Base-by-base conservation (phyloP, 2,329 filamentous ascomycete species). In the Tympanopsis confertula region DNA sequence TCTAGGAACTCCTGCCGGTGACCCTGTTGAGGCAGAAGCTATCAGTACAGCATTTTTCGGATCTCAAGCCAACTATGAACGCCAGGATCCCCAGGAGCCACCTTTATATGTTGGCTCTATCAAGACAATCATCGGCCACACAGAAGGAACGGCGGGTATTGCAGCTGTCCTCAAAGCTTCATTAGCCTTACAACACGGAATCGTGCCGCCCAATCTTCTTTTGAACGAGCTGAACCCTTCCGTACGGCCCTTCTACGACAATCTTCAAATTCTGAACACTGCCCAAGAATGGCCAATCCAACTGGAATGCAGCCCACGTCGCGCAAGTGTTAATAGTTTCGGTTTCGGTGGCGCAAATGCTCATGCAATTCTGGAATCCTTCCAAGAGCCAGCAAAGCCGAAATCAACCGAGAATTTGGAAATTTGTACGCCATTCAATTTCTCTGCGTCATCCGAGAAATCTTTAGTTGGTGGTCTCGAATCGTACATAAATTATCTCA, bases 291-390 rank as follows among this genome's bases (percentile, higher is more conserved):
- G 0, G 22, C 41, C 0, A 19, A 13, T 46, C 44, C 47, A 54
- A 3, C 48, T 53, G 0, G n/a, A 30, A 1, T 58, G 58, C 2
- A 55, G 59, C 12, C 61, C 62, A 1, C 55, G 52, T 13, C 52
- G 63, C 20, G 62, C 58, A 4, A 65, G 61, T 35, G 55, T 66
- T 17, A 66, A 66, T 46, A 64, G 58, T 0, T 66, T 66, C 20
- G 63, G 63, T 0, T 66, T 65, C 40, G 63, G 63, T 5, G 63
- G 63, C 15, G 56, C 61, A 10, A 66, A 66, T 38, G 53, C 59
- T 1, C 62, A 65, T 43, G 61, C 53, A 29, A 65, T 67, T 36
- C 38, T 67, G 18, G 62, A 67, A 46, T 14, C 20, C 19, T 33
- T 17, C 22, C 19, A 48, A 30, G 40, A 38, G 4, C 5, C 45